Evolutionary conservation across 345 rosid species (phyloP).

Genomic region (Orychophragmus violaceus): DNA sequence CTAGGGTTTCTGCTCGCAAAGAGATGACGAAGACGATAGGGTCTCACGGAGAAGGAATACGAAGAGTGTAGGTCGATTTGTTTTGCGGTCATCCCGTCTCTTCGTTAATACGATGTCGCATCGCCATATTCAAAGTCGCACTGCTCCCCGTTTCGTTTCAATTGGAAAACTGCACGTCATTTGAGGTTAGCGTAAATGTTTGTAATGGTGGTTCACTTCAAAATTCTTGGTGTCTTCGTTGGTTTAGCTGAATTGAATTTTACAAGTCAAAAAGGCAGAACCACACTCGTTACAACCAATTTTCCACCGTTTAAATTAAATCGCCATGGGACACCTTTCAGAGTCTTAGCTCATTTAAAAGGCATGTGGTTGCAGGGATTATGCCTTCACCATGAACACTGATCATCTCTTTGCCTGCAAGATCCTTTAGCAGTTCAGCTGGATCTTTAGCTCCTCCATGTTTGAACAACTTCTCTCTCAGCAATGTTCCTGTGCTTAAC

Average conservation of each 20-base stretch:
- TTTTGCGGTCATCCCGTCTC: not conserved
- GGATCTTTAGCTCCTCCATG: conserved; percentile 91
- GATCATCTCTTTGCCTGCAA: conserved; percentile 59
- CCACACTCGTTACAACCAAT: no score
- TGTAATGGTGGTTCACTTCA: no score
- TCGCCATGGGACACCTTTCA: no score
- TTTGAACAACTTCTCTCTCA: conserved; percentile 61
- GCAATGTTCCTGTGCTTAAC: conserved; percentile 51
- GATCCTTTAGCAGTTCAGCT: conserved; percentile 54
- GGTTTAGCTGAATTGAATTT: no score
- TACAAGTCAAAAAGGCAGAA: not conserved
- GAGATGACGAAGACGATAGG: conserved; percentile 29
- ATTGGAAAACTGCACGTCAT: not conserved
- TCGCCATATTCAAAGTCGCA: not conserved
- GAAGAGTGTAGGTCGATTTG: conserved; percentile 26
- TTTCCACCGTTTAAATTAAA: no score
- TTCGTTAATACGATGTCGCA: not conserved
- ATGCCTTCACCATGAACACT: conserved; percentile 46
- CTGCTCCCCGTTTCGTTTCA: not conserved
- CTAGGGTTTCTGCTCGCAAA: conserved; percentile 23
- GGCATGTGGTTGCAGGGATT: conserved; percentile 55
- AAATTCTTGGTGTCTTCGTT: no score
- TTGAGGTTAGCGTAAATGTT: no score
- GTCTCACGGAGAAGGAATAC: conserved; percentile 25
- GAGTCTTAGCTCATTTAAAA: conserved; percentile 46